Evolutionary conservation across 768 basidiomycete genomes (phyloP), one percentile per base, ranked within the genome.

Genomic region (Suillus clintonianus): DNA sequence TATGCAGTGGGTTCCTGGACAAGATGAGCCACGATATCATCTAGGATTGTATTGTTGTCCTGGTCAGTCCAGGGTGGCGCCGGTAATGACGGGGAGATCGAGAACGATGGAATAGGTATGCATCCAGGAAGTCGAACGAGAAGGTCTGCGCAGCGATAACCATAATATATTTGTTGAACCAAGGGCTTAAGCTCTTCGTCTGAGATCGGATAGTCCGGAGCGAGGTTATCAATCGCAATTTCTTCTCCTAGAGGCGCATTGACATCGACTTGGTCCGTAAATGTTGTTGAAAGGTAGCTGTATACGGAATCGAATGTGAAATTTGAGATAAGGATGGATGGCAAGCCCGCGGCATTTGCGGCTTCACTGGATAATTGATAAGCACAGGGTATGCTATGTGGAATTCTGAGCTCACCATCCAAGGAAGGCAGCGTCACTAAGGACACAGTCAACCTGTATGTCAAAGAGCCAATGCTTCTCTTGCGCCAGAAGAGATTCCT

Each of bases 301-400:
- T 89, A 94, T 14, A 92, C 90, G 1, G 91, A 89, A 75, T 94
- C 91, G 73, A 93, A 94, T 0, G 90, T 89, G 72, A 94, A 94
- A 77, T 94, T 94, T 50, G 90, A 91, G 66, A 92, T 83, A 19
- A 94, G 77, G 45, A 88, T 79, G 1, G 89, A 88, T 1, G 90
- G 91, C n/a, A 92, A 79, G 1, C 83, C 81, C 0, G 86, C 83
- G 42, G 78, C 71, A 51, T 86, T 84, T 3, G 90, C 91, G 1
- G 91, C 89, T 41, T 89, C 80, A 68, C 89, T 91, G 65, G 24
- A 34, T 14, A n/a, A 56, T 30, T 48, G 10, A 41, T 61, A 14
- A 41, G 32, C 15, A 55, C 14, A 22, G 27, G 41, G n/a, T 50
- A 15, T n/a, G 45, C 41, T 27, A n/a, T 17, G 30, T 17, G 30